phyloP scores from a whole-genome alignment of 2,329 filamentous ascomycete genomes.

The Cladosporium phlei region DNA sequence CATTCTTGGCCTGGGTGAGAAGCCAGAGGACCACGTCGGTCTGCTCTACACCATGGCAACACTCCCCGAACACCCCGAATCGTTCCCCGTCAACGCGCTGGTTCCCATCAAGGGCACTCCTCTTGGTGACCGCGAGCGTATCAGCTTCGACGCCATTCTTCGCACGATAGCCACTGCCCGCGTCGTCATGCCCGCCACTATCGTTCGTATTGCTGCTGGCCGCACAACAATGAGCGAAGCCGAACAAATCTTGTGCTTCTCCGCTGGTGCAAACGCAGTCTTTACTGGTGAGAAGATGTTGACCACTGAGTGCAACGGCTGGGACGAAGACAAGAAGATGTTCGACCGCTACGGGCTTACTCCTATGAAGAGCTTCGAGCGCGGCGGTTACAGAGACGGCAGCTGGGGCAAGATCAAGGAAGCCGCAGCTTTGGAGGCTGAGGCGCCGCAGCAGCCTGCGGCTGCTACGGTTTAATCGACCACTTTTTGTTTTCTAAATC shows the following conservation, averaged over 20 bases:
- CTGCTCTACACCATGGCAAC: conserved; percentile 78
- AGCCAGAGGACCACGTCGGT: conserved; percentile 71
- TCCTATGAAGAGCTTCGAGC: conserved; percentile 58
- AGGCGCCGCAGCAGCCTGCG: not conserved
- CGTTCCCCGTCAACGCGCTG: conserved; percentile 84
- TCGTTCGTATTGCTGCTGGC: conserved; percentile 81
- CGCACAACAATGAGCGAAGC: conserved; percentile 80
- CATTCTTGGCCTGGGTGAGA: conserved; percentile 80
- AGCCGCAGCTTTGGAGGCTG: conserved; percentile 4
- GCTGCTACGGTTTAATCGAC: too few relatives aligned
- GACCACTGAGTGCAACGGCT: conserved; percentile 85
- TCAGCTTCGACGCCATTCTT: conserved; percentile 73
- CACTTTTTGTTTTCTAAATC: too few relatives aligned
- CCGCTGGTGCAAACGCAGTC: conserved; percentile 88
- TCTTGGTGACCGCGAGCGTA: conserved; percentile 64
- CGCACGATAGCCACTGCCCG: conserved; percentile 80
- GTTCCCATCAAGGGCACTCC: conserved; percentile 90
- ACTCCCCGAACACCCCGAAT: conserved; percentile 77
- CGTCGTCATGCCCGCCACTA: conserved; percentile 76
- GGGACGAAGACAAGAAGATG: conserved; percentile 81
- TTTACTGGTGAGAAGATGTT: conserved; percentile 96
- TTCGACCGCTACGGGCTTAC: conserved; percentile 77
- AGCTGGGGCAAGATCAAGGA: conserved; percentile 26
- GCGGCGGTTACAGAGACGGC: conserved; percentile 29
- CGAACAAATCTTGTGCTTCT: conserved; percentile 83